A percentile compares a stretch with the other conserved stretches of the same genome.
Conservation (phyloP, 257 asterid genomes). For the Cynanchum wilfordii region DNA sequence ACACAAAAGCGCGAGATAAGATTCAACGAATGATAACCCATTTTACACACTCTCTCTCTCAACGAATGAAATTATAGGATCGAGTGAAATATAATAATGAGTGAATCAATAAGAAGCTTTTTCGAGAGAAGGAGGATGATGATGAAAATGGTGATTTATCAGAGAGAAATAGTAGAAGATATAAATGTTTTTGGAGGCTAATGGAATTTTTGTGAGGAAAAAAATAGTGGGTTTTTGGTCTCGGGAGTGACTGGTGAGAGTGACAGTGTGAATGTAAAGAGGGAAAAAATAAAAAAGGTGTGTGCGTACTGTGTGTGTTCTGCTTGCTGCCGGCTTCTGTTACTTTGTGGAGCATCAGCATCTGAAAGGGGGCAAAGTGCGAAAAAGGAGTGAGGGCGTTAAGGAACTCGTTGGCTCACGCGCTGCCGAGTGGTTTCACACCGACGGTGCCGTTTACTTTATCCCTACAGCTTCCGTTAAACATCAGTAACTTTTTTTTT, state of each 20-base stretch:
- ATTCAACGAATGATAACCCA: background rate
- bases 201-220: slow-evolving; percentile 3
- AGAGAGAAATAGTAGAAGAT: background rate
- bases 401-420: slow-evolving; percentile 1
- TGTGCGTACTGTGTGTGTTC: background rate
- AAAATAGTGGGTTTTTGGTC: background rate
- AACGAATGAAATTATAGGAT: background rate
- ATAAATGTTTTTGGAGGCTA: slow-evolving; percentile 2
- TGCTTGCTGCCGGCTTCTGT: slow-evolving; percentile 5
- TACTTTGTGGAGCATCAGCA: background rate
- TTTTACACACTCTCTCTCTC: background rate
- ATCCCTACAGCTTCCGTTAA: background rate
- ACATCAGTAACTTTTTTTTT: background rate
- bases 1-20: background rate
- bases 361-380: background rate
- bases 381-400: background rate
- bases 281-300: background rate
- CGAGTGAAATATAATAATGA: background rate
- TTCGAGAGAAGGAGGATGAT: background rate
- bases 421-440: slow-evolving; percentile 1
- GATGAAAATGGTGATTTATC: background rate
- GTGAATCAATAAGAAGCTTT: background rate
- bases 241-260: slow-evolving; percentile 4
- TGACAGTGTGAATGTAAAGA: slow-evolving; percentile 11
- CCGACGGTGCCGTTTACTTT: background rate